Percentiles rank a stretch among this genome's conserved stretches.
phyloP scores from a whole-genome alignment of 1,284 basidiomycete species.

The Cerioporus squamosus region DNA sequence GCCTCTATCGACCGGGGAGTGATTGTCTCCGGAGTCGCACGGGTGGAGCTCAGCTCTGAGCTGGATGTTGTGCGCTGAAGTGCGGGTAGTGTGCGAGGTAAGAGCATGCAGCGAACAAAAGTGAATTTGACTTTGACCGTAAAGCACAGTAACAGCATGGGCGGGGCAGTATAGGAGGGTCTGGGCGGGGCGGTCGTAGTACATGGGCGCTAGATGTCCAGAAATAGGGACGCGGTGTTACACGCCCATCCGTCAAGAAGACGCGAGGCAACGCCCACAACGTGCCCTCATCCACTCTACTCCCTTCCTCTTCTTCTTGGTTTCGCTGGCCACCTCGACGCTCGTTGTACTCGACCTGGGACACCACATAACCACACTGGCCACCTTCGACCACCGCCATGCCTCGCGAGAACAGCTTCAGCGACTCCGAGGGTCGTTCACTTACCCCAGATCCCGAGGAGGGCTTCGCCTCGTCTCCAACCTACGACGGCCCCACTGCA shows the following conservation, averaged over 20 bases:
- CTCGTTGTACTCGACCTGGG: not conserved
- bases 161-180: no score
- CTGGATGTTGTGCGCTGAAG: no score
- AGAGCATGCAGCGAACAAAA: no score
- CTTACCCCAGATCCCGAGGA: slow-evolving; percentile 55
- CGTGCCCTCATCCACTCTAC: slow-evolving; percentile 1
- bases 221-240: not conserved
- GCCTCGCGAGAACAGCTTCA: slow-evolving; percentile 64
- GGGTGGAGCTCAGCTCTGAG: no score
- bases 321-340: not conserved
- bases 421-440: slow-evolving; percentile 61
- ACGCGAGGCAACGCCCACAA: slow-evolving; percentile 13
- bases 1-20: no score
- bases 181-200: no score
- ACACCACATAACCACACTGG: not conserved
- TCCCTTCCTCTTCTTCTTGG: not conserved
- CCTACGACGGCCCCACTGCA: slow-evolving; percentile 12
- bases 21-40: no score
- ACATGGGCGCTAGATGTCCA: not conserved
- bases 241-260: slow-evolving; percentile 5
- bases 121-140: no score
- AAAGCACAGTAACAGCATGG: no score
- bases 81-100: no score
- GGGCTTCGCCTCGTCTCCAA: slow-evolving; percentile 24
- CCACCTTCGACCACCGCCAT: slow-evolving; percentile 29